Evolutionary conservation across 352 stramenopile genomes (phyloP).

Genomic region (Pythium rhizo-oryzae): DNA sequence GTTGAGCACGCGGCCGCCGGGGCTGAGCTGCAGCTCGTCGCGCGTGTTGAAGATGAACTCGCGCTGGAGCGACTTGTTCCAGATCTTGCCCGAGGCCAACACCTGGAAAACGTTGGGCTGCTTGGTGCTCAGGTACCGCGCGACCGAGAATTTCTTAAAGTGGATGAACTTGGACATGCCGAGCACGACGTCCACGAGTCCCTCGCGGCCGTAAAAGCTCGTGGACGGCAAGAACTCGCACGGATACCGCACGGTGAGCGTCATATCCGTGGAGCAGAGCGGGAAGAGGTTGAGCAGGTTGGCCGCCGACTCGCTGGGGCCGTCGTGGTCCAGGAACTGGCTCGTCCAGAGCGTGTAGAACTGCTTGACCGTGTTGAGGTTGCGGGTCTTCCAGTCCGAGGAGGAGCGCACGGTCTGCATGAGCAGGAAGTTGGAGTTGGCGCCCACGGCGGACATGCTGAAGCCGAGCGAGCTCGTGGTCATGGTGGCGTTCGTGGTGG

Average conservation of each 20-base stretch:
- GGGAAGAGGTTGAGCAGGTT: constrained; percentile 81
- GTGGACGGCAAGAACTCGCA: constrained; percentile 79
- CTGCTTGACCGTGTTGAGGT: constrained; percentile 80
- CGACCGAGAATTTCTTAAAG: constrained; percentile 73
- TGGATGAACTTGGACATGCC: constrained; percentile 73
- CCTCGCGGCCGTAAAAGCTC: constrained; percentile 80
- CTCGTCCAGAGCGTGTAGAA: constrained; percentile 84
- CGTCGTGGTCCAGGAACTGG: constrained; percentile 67
- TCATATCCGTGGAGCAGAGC: constrained; percentile 82
- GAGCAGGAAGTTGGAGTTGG: constrained; percentile 38
- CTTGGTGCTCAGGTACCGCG: constrained; percentile 78
- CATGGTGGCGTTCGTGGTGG: constrained; percentile 26
- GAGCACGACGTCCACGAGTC: constrained; percentile 78
- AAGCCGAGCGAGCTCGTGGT: constrained; percentile 12
- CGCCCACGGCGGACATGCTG: constrained; percentile 11
- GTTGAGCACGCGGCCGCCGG: constrained; percentile 72
- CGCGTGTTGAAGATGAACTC: constrained; percentile 85
- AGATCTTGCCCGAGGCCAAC: constrained; percentile 72
- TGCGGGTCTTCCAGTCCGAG: constrained; percentile 82
- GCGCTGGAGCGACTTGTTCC: constrained; percentile 77
- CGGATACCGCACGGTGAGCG: constrained; percentile 73
- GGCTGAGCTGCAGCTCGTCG: constrained; percentile 77
- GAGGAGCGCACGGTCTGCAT: constrained; percentile 78
- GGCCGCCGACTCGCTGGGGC: constrained; percentile 47
- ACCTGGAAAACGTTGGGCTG: constrained; percentile 83